These are phyloP conservation scores for Parsonsia alboflavescens DNA, from an alignment of 257 asterid genomes.

Conservation along the genomic window DNA sequence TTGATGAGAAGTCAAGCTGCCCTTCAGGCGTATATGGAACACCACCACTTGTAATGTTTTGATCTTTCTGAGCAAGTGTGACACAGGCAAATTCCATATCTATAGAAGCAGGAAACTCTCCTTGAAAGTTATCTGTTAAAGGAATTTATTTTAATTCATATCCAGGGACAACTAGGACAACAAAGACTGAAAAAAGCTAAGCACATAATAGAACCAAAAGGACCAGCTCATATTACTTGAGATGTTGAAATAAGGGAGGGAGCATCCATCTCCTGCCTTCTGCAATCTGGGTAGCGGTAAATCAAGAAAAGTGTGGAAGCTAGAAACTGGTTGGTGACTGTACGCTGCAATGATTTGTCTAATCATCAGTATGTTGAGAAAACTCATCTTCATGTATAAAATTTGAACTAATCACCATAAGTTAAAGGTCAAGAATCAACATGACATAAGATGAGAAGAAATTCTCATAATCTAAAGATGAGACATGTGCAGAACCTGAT, in stretches of 20 bases:
- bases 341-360: slow-evolving; percentile 49
- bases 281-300: slow-evolving; percentile 25
- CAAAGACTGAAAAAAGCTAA: not conserved
- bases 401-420: not conserved
- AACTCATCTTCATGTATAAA: not conserved
- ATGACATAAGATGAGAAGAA: not conserved
- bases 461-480: not conserved
- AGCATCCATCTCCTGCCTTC: slow-evolving; percentile 27
- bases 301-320: slow-evolving; percentile 35
- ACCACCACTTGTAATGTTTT: slow-evolving; percentile 26
- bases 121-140: slow-evolving; percentile 54
- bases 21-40: slow-evolving; percentile 35
- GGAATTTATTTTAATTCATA: slow-evolving; percentile 17
- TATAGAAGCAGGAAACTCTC: slow-evolving; percentile 43
- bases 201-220: slow-evolving; percentile 12
- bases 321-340: slow-evolving; percentile 57
- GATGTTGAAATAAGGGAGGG: slow-evolving; percentile 28
- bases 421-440: not conserved
- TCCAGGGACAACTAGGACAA: slow-evolving; percentile 6
- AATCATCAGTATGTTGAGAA: slow-evolving; percentile 19
- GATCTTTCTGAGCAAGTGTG: slow-evolving; percentile 30
- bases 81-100: slow-evolving; percentile 35
- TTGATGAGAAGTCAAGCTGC: slow-evolving; percentile 43
- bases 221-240: slow-evolving; percentile 29
- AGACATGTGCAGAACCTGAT: slow-evolving; percentile 52